Evolutionary conservation across 1,284 basidiomycete genomes (phyloP), one percentile per base, ranked within the genome.

Genomic region (Veloporphyrellus conicus): DNA sequence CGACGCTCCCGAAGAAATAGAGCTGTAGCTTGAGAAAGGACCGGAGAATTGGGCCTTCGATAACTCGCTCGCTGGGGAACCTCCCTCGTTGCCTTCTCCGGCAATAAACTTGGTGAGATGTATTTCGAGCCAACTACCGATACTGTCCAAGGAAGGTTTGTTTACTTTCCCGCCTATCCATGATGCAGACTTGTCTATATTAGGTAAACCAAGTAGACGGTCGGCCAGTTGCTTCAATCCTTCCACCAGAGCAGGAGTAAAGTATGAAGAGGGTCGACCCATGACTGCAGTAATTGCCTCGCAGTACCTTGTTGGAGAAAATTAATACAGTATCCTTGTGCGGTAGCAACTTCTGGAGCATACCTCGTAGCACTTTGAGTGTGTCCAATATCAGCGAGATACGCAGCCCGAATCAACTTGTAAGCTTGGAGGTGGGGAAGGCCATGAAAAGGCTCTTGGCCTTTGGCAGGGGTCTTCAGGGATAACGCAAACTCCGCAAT

Each of bases 71-170:
- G 70, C 61, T 16, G 68, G 62, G 8, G 71, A 67, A 11, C 71
- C 65, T 4, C 72, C 64, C 25, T 82, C 82, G 19, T 76, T 75
- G 33, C 72, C 79, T 48, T 95, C 93, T 3, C 93, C 96, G 12
- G 94, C 92, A 53, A 99, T 95, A 58, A 99, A 89, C 66, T 96
- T 96, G 25, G 93, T 93, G 57, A 99, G 83, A 12, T 89, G 81
- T n/a, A 90, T 89, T 68, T 95, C 95, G 22, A 99, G 77, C 82
- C 93, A 97, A 45, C 86, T 88, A 45, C 95, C 91, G 40, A 99
- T 82, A 38, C 87, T 87, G 61, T 97, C 93, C 43, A 98, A 75
- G 49, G 91, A 96, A 1, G 94, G 93, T 68, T 92, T 89, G 54
- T 81, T 75, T 47, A 92, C 74, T 64, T 89, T 92, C 29, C 81